phyloP scores from a whole-genome alignment of 2,329 filamentous ascomycete genomes.

The Tetracladium maxilliforme region DNA sequence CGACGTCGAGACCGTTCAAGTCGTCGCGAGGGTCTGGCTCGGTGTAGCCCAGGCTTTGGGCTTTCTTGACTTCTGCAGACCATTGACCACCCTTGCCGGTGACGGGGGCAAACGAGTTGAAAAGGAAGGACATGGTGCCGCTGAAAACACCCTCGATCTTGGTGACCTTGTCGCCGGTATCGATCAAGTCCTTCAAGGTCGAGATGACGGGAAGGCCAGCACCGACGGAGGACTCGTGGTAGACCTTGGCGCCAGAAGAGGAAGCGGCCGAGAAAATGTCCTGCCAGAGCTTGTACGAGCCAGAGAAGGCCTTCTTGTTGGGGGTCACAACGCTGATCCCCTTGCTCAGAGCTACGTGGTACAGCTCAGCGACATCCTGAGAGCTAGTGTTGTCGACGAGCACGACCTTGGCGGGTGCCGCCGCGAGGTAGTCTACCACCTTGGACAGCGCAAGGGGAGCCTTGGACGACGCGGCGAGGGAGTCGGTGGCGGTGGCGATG shows the following conservation, averaged over 20 bases:
- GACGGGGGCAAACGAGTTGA: constrained; percentile 89
- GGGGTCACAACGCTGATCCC: constrained; percentile 89
- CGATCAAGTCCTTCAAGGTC: constrained; percentile 84
- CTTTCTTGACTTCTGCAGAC: constrained; percentile 82
- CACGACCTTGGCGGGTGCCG: constrained; percentile 63
- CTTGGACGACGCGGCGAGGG: constrained; percentile 48
- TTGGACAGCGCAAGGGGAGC: constrained; percentile 53
- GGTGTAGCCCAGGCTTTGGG: constrained; percentile 85
- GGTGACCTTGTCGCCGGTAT: constrained; percentile 81
- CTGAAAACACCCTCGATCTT: constrained; percentile 96
- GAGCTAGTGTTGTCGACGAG: constrained; percentile 95
- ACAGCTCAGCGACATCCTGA: constrained; percentile 67
- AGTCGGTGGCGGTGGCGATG: constrained; percentile 43
- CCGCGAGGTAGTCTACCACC: constrained; percentile 63
- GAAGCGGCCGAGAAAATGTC: constrained; percentile 67
- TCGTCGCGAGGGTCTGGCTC: constrained; percentile 81
- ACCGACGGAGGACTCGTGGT: constrained; percentile 90
- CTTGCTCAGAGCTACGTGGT: constrained; percentile 65
- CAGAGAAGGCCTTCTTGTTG: constrained; percentile 97
- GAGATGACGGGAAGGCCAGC: constrained; percentile 89
- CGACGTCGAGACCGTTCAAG: constrained; percentile 77
- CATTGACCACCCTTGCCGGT: constrained; percentile 65
- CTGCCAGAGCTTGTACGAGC: constrained; percentile 67
- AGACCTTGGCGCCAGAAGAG: constrained; percentile 63
- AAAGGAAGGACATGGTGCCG: constrained; percentile 94